phyloP scores from a whole-genome alignment of 306 rosid genomes.

The Betula pendula region DNA sequence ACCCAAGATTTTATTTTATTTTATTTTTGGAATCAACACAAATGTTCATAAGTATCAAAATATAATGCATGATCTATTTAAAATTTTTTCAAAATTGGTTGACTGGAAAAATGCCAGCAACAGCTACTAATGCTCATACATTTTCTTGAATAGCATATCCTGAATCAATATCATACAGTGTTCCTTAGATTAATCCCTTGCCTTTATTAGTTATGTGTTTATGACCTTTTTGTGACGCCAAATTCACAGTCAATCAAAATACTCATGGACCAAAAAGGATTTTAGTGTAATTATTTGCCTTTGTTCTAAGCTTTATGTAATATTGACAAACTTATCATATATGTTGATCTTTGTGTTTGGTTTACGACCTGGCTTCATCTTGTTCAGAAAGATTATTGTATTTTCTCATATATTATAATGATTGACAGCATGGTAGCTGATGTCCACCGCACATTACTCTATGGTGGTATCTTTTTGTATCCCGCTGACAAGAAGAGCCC shows the following conservation, averaged over 20 bases:
- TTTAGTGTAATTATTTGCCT: background rate
- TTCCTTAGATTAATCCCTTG: background rate
- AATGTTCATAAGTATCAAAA: background rate
- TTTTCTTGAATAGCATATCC: background rate
- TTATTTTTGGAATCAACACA: background rate
- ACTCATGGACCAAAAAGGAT: background rate
- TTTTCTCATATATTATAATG: conserved; percentile 5
- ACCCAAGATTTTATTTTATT: background rate
- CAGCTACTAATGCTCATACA: background rate
- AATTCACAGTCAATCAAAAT: background rate
- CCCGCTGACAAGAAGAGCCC: conserved; percentile 98
- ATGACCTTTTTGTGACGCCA: background rate
- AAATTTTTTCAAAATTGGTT: background rate
- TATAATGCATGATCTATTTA: background rate
- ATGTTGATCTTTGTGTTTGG: background rate
- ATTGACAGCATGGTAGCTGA: conserved; percentile 96
- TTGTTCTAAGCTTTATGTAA: background rate
- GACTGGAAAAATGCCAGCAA: background rate
- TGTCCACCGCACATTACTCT: conserved; percentile 96
- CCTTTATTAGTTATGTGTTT: background rate
- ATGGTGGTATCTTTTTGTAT: conserved; percentile 95
- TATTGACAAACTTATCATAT: background rate
- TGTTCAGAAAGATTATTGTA: background rate
- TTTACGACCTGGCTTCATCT: conserved; percentile 1
- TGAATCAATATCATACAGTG: background rate